phyloP scores from a whole-genome alignment of 768 basidiomycete species.

The Tricholoma flavovirens region DNA sequence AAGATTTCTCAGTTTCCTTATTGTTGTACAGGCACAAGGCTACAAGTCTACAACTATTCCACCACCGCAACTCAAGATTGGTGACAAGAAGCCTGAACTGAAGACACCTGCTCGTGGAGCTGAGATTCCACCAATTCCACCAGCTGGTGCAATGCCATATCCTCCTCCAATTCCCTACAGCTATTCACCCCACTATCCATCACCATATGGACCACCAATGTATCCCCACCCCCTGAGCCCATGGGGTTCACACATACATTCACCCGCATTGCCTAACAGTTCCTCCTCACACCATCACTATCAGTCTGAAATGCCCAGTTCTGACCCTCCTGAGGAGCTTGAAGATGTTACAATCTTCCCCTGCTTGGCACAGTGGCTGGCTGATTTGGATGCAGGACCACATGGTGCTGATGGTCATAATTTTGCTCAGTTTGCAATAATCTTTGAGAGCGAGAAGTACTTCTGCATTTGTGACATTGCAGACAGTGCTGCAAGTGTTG shows the following conservation, averaged over 20 bases:
- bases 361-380: background rate
- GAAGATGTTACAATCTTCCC: slow-evolving; percentile 5
- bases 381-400: too few species aligned
- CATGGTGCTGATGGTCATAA: too few species aligned
- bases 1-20: too few species aligned
- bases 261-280: too few species aligned
- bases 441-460: background rate
- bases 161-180: too few species aligned
- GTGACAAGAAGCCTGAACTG: background rate
- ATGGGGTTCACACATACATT: background rate
- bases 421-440: background rate
- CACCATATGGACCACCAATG: background rate
- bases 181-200: too few species aligned
- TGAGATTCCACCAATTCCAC: too few species aligned
- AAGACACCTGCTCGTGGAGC: too few species aligned
- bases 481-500: background rate
- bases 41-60: slow-evolving; percentile 4
- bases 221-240: background rate
- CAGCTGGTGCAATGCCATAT: too few species aligned
- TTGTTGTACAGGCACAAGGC: background rate
- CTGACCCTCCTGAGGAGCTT: slow-evolving; percentile 7
- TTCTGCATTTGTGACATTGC: slow-evolving; percentile 4
- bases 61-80: slow-evolving; percentile 3
- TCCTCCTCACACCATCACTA: background rate
- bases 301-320: slow-evolving; percentile 2